These are phyloP conservation scores for Strobilomyces echinocephalus DNA, from an alignment of 768 basidiomycete species.

Conservation along the genomic window DNA sequence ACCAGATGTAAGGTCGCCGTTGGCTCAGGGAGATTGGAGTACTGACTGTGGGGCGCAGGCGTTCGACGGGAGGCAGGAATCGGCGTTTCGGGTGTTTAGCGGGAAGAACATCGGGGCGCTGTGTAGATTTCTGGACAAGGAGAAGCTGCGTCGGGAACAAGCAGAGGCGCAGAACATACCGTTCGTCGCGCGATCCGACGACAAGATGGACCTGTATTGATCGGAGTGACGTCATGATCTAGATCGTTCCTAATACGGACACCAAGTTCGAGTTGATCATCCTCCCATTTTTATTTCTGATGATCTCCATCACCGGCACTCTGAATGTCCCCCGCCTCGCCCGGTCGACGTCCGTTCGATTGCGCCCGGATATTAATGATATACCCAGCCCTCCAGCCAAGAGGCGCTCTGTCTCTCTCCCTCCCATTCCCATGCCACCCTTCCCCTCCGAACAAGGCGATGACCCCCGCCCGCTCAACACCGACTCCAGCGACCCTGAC, in stretches of 20 bases:
- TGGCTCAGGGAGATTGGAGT: background rate
- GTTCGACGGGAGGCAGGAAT: constrained; percentile 59
- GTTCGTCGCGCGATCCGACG: constrained; percentile 58
- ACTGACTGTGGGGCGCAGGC: constrained; percentile 38
- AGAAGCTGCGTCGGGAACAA: constrained; percentile 51
- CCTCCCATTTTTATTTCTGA: background rate
- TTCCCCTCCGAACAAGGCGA: no score
- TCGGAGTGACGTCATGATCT: constrained; percentile 4
- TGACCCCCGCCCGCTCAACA: background rate
- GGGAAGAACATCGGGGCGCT: constrained; percentile 61
- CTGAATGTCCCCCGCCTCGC: background rate
- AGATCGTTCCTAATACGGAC: background rate
- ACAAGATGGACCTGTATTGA: constrained; percentile 58
- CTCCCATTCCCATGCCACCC: background rate
- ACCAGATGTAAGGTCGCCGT: constrained; percentile 48
- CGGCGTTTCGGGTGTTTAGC: constrained; percentile 76
- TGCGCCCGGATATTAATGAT: background rate
- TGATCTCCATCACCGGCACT: background rate
- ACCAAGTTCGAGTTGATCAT: background rate
- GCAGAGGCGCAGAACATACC: constrained; percentile 58
- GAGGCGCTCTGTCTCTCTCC: background rate
- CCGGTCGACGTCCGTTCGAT: background rate
- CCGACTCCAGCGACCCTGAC: background rate
- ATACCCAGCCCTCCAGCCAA: background rate
- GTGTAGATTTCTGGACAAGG: constrained; percentile 67